These are phyloP conservation scores for Aspergillus incahuasiensis DNA, from an alignment of 495 filamentous ascomycete species.

Conservation along the genomic window DNA sequence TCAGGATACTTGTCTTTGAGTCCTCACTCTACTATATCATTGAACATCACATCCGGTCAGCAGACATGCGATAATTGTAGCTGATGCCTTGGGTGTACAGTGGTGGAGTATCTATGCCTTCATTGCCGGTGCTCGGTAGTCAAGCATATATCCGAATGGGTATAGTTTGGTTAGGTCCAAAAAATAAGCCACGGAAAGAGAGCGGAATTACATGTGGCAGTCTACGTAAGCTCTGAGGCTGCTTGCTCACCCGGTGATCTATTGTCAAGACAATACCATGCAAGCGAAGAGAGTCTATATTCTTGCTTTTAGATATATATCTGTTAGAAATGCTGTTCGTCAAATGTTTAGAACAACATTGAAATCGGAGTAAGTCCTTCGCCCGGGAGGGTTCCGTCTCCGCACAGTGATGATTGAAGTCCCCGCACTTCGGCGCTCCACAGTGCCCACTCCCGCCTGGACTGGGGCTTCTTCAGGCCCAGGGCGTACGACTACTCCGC, in stretches of 20 bases:
- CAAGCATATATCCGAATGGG: not conserved
- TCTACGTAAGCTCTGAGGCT: no score
- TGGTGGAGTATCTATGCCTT: not conserved
- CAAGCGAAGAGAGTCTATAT: no score
- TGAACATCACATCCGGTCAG: no score
- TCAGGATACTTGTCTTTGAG: no score
- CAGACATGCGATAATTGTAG: no score
- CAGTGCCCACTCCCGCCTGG: not conserved
- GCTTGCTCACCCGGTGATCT: no score
- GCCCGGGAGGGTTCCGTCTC: not conserved
- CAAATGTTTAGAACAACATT: not conserved
- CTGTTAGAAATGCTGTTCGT: no score
- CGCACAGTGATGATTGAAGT: not conserved
- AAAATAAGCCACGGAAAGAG: not conserved
- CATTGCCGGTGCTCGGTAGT: not conserved
- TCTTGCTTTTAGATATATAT: no score
- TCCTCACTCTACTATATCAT: no score
- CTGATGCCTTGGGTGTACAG: no score
- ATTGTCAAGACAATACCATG: no score
- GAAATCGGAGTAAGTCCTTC: not conserved
- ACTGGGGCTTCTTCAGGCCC: not conserved
- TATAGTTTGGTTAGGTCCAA: not conserved
- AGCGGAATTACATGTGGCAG: no score
- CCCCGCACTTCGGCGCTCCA: not conserved
- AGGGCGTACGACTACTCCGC: not conserved